Evolutionary conservation across 345 rosid genomes (phyloP).

Genomic region (Mercurialis annua): DNA sequence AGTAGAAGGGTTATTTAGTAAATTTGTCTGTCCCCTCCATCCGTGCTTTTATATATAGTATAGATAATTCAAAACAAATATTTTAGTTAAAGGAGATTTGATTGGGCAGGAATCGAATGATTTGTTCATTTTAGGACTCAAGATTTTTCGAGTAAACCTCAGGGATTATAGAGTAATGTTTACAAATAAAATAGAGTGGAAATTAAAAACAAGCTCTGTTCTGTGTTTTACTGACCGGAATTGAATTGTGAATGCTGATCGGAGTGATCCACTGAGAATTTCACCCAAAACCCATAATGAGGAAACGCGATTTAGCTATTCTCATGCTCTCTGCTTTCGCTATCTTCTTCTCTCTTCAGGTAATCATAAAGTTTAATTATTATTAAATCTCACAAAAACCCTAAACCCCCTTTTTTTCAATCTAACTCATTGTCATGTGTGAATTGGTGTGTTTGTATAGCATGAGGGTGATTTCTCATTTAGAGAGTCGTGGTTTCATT

Average conservation of each 20-base stretch:
- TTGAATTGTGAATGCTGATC: neutral
- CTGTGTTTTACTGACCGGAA: too few species aligned
- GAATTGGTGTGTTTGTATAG: constrained; percentile 27
- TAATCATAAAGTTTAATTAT: constrained; percentile 18
- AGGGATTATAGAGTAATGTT: too few species aligned
- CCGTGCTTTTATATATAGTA: too few species aligned
- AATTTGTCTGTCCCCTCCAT: too few species aligned
- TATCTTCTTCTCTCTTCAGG: constrained; percentile 99
- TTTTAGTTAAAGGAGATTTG: too few species aligned
- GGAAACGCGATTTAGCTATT: constrained; percentile 94
- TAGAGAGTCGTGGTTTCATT: constrained; percentile 87
- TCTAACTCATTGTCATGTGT: neutral
- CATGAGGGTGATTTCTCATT: constrained; percentile 98
- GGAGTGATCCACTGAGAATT: neutral
- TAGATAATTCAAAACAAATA: too few species aligned
- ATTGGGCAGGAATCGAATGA: too few species aligned
- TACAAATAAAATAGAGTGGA: too few species aligned
- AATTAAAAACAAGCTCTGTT: too few species aligned
- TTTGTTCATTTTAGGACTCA: too few species aligned
- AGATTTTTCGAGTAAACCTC: too few species aligned
- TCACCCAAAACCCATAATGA: constrained; percentile 38
- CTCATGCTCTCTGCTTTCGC: constrained; percentile 96
- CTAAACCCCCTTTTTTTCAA: neutral
- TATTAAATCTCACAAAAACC: neutral
- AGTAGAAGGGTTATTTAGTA: too few species aligned